Conservation (phyloP, 2,329 filamentous ascomycete genomes). For the Meredithiella fracta region DNA sequence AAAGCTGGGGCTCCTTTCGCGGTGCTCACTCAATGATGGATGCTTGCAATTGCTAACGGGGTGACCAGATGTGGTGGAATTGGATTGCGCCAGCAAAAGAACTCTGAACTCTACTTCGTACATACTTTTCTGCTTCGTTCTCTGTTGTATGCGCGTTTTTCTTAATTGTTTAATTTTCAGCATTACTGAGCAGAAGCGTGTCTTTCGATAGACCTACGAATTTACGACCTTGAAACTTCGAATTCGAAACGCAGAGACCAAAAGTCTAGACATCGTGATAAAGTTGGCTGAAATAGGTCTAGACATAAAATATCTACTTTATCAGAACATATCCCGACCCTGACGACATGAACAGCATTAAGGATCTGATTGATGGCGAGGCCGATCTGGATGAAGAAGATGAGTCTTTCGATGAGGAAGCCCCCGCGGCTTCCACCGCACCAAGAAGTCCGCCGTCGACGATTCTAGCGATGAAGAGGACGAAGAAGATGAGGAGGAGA, state of each 20-base stretch:
- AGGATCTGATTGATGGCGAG: conserved; percentile 66
- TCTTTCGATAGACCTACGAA: too few species aligned
- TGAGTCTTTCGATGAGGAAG: conserved; percentile 65
- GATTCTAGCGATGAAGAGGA: conserved; percentile 89
- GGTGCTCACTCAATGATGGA: not conserved
- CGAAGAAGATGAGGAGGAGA: conserved; percentile 81
- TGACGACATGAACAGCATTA: conserved; percentile 43
- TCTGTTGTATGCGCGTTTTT: not conserved
- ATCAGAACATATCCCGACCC: not conserved
- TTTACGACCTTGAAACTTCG: not conserved
- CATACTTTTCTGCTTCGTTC: not conserved
- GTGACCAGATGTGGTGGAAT: not conserved
- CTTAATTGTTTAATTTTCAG: too few species aligned
- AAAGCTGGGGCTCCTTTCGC: conserved; percentile 12
- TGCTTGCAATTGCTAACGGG: not conserved
- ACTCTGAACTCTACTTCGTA: not conserved
- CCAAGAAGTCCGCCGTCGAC: conserved; percentile 21
- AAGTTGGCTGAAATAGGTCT: not conserved
- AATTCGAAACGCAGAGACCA: not conserved
- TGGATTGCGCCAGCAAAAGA: too few species aligned
- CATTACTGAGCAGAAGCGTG: too few species aligned
- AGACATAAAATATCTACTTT: not conserved
- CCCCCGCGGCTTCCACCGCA: conserved; percentile 4
- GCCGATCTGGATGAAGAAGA: conserved; percentile 81
- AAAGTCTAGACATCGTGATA: not conserved